Base-by-base conservation (phyloP, 1,284 basidiomycete species). In the Amylostereum areolatum region DNA sequence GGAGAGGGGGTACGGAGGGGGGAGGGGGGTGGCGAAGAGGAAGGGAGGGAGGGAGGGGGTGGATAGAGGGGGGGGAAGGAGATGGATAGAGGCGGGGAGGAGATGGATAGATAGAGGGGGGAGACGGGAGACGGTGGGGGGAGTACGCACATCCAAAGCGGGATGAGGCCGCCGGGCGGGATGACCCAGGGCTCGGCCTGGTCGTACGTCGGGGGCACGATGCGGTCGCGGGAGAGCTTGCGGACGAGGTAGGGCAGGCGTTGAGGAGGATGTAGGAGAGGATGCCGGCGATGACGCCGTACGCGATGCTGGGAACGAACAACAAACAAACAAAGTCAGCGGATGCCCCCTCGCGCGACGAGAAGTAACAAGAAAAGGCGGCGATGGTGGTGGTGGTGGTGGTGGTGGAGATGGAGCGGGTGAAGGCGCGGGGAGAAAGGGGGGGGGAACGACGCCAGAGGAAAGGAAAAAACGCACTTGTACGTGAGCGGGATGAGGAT, bases 251-350 rank as follows among this genome's bases (percentile, higher is more conserved):
- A 75, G 3, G 89, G 81, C 41, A 84, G 69, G 41, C 83, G 64
- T 94, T 92, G 55, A 94, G 71, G 45, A 90, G 57, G 47, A 89
- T 62, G 66, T 89, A 92, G 24, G 81, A 78, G 46, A 75, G 50
- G 53, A 93, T 74, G 45, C 90, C 91, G 0, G 85, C 85, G 54
- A 94, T 92, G 61, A 94, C 83, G 58, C 91, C 92, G 64, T 94
- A 93, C 30, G 91, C 89, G 62, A 94, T 92, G 74, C 85, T 89
- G 47, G 12, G 24, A 25, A 10, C 12, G 37, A 7, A 25, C 27
- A 27, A 11, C 29, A 31, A n/a, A 35, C 12, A 6, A 49, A 4
- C 48, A 48, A 11, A 33, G 56, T 65, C 44, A 66, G 59, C 52
- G 30, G n/a, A 25, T 27, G 27, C 27, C 33, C 59, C 40, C 11